Evolutionary conservation across 2,329 filamentous ascomycete genomes (phyloP).

Genomic region (Aureobasidium sp.): DNA sequence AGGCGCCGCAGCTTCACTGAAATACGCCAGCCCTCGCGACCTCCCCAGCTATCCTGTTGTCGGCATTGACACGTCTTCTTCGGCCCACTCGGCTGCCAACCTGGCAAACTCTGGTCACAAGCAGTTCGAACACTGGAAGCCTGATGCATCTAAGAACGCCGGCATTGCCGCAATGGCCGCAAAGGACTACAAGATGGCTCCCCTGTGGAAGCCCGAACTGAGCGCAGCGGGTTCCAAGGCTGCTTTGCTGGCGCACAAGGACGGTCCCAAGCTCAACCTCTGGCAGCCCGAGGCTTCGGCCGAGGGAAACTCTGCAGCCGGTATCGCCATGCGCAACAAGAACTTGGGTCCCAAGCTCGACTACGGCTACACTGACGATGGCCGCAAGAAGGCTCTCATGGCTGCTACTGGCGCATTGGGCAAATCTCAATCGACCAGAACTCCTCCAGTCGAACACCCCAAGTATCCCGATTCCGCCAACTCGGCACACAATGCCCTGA

Average conservation of each 20-base stretch:
- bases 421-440: slow-evolving; percentile 59
- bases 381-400: slow-evolving; percentile 58
- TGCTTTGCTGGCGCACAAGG: slow-evolving; percentile 58
- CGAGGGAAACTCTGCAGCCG: slow-evolving; percentile 62
- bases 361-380: slow-evolving; percentile 43
- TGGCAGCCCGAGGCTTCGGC: slow-evolving; percentile 46
- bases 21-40: slow-evolving; percentile 64
- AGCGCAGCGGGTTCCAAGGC: slow-evolving; percentile 66
- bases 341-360: slow-evolving; percentile 40
- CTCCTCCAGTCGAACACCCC: slow-evolving; percentile 37
- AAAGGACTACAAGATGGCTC: slow-evolving; percentile 55
- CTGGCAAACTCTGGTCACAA: slow-evolving; percentile 67
- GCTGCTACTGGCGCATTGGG: slow-evolving; percentile 74
- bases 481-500: slow-evolving; percentile 61
- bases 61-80: slow-evolving; percentile 52
- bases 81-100: slow-evolving; percentile 67
- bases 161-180: slow-evolving; percentile 53
- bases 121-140: slow-evolving; percentile 59
- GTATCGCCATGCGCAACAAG: slow-evolving; percentile 55
- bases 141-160: slow-evolving; percentile 54
- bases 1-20: slow-evolving; percentile 57
- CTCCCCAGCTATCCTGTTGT: slow-evolving; percentile 67
- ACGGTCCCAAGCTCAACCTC: slow-evolving; percentile 45
- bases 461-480: slow-evolving; percentile 52
- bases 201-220: slow-evolving; percentile 56